Evolutionary conservation across 2,329 filamentous ascomycete genomes (phyloP).

Genomic region (Colletotrichum scovillei): DNA sequence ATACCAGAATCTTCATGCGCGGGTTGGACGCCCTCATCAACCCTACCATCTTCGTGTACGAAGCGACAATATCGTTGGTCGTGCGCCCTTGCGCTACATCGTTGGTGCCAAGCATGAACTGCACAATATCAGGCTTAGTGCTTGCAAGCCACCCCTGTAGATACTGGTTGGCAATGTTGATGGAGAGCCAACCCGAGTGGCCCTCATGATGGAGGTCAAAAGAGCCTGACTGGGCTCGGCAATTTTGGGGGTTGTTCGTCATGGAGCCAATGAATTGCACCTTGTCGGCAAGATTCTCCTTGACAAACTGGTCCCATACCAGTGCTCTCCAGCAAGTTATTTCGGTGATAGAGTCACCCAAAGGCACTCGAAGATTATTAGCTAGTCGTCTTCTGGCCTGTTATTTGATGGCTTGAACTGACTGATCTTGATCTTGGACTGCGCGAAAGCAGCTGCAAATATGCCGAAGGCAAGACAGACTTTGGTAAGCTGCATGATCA

Average conservation of each 20-base stretch:
- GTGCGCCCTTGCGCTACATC: constrained; percentile 48
- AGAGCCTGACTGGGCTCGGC: constrained; percentile 43
- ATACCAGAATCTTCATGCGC: constrained; percentile 53
- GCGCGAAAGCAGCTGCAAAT: not conserved
- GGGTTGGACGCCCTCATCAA: constrained; percentile 50
- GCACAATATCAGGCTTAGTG: constrained; percentile 54
- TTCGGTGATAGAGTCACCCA: constrained; percentile 58
- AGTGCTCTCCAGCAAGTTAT: constrained; percentile 57
- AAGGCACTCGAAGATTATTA: constrained; percentile 38
- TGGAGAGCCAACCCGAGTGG: constrained; percentile 55
- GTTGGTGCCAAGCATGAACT: constrained; percentile 59
- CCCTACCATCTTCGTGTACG: constrained; percentile 53
- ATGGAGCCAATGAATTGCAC: constrained; percentile 56
- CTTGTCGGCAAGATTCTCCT: constrained; percentile 45
- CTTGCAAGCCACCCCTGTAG: constrained; percentile 50
- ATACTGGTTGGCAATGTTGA: constrained; percentile 56
- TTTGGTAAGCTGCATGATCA: not conserved
- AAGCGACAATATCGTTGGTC: constrained; percentile 48
- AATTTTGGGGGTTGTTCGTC: constrained; percentile 50
- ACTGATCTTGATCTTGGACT: constrained; percentile 23
- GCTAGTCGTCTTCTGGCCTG: not conserved
- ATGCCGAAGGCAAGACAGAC: not conserved
- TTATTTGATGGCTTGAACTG: not conserved
- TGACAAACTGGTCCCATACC: constrained; percentile 52
- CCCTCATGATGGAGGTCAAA: constrained; percentile 56